These are phyloP conservation scores for Chrysoporthe deuterocubensis DNA, from an alignment of 2,329 filamentous ascomycete genomes.

Conservation along the genomic window DNA sequence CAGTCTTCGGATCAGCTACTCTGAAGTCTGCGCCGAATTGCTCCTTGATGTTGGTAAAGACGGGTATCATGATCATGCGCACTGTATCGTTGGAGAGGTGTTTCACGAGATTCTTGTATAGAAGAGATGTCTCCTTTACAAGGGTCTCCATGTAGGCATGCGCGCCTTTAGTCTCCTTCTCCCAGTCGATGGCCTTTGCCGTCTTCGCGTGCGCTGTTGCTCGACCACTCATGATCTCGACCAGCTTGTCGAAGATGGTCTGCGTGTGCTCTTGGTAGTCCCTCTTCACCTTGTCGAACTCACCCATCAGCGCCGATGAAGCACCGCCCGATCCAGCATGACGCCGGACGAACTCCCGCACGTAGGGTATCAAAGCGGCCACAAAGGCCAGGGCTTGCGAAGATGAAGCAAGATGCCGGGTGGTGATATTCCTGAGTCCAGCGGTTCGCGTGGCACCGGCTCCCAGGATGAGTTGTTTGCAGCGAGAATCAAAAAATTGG, in stretches of 20 bases:
- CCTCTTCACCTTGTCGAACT: slow-evolving; percentile 87
- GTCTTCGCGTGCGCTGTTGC: slow-evolving; percentile 74
- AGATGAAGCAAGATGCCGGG: slow-evolving; percentile 89
- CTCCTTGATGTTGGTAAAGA: slow-evolving; percentile 80
- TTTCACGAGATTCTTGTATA: slow-evolving; percentile 83
- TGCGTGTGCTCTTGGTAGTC: slow-evolving; percentile 87
- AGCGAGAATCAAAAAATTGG: slow-evolving; percentile 92
- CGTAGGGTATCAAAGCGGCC: slow-evolving; percentile 82
- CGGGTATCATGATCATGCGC: slow-evolving; percentile 81
- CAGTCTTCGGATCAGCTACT: slow-evolving; percentile 67
- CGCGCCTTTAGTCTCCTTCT: slow-evolving; percentile 47
- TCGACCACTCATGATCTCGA: slow-evolving; percentile 87
- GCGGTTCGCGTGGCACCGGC: slow-evolving; percentile 89
- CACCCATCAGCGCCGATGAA: slow-evolving; percentile 67
- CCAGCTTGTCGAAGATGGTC: slow-evolving; percentile 88
- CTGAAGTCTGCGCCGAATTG: slow-evolving; percentile 75
- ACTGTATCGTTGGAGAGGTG: slow-evolving; percentile 79
- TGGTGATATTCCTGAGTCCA: slow-evolving; percentile 93
- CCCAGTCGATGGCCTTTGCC: slow-evolving; percentile 76
- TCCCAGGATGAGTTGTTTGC: slow-evolving; percentile 94
- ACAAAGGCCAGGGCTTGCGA: slow-evolving; percentile 89
- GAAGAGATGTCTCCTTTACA: slow-evolving; percentile 80
- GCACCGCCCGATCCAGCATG: slow-evolving; percentile 62
- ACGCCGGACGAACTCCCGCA: slow-evolving; percentile 87
- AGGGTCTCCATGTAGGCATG: slow-evolving; percentile 86